Base-by-base conservation (phyloP, 495 filamentous ascomycete species). In the Penicillium macrosclerotiorum region DNA sequence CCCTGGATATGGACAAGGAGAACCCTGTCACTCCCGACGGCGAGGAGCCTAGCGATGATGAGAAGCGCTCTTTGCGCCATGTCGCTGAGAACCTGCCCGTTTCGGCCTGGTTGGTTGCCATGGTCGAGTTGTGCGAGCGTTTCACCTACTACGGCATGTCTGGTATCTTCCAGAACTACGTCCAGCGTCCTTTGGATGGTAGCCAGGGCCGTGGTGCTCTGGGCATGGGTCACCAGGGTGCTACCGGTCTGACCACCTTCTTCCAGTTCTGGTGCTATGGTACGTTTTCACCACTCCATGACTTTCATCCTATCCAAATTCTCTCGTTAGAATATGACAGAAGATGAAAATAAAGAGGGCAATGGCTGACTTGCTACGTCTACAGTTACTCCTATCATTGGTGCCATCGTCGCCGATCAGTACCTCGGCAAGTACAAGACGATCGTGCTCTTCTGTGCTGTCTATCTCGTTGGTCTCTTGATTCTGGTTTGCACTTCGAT, bases 381-480 rank as follows among this genome's bases (percentile, higher is more conserved):
- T 40, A 9, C 32, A 61, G 67, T 79, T 9, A 81, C 75, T 16
- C 78, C 77, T 24, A 78, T 81, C 37, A 17, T 79, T 31, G 81
- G 80, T 60, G 80, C 78, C 45, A 74, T 81, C 44, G 60, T 85
- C 31, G 79, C 81, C 24, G 81, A 85, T 60, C 77, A 82, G 55
- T 86, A 83, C 55, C 68, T 83, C 37, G 83, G 83, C 37, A 79
- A 79, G 62, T 86, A 83, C 65, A 83, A 83, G 61, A 84, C 83
- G n/a, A 85, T 87, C 27, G 60, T 82, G 8, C 45, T 74, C 37
- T 83, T 80, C 64, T 71, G 72, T 35, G 49, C 69, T 24, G 56
- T 79, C 53, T 76, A 75, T 54, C 49, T 75, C 14, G 35, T 68
- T 18, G 76, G 74, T 56, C 60, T 77, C 37, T 52, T 77, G 30